Evolutionary conservation across 441 rosid genomes (phyloP).

Genomic region (Pelargonium cotyledonis): DNA sequence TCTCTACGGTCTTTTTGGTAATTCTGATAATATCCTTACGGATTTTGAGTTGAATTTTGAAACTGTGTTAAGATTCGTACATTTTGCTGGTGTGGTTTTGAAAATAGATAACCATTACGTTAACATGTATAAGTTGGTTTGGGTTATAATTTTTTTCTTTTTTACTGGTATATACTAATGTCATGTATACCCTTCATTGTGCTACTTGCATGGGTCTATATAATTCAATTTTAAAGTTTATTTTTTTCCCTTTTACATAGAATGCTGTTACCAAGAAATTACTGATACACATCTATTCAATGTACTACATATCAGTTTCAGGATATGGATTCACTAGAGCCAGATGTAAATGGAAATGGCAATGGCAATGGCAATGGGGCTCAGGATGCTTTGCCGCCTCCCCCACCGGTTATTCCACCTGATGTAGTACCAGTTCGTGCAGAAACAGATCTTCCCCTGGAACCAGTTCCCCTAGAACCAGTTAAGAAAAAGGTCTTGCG

Average conservation of each 20-base stretch:
- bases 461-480: slow-evolving; percentile 27
- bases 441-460: slow-evolving; percentile 14
- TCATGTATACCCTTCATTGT: neutral
- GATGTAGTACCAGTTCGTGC: slow-evolving; percentile 31
- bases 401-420: slow-evolving; percentile 42
- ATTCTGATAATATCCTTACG: no score
- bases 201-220: no score
- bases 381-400: slow-evolving; percentile 33
- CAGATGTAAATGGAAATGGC: slow-evolving; percentile 25
- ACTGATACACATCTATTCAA: neutral
- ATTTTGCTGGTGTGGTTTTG: no score
- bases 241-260: neutral
- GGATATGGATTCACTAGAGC: slow-evolving; percentile 25
- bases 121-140: no score
- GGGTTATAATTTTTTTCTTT: neutral
- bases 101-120: no score
- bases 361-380: slow-evolving; percentile 22
- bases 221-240: neutral
- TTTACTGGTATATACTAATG: neutral
- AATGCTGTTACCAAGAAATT: neutral
- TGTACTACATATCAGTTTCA: neutral
- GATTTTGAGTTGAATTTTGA: no score
- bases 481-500: slow-evolving; percentile 38
- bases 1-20: no score
- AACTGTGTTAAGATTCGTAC: no score